These are phyloP conservation scores for Pelagomonas calceolata DNA, from an alignment of 108 stramenopile genomes.

Conservation along the genomic window DNA sequence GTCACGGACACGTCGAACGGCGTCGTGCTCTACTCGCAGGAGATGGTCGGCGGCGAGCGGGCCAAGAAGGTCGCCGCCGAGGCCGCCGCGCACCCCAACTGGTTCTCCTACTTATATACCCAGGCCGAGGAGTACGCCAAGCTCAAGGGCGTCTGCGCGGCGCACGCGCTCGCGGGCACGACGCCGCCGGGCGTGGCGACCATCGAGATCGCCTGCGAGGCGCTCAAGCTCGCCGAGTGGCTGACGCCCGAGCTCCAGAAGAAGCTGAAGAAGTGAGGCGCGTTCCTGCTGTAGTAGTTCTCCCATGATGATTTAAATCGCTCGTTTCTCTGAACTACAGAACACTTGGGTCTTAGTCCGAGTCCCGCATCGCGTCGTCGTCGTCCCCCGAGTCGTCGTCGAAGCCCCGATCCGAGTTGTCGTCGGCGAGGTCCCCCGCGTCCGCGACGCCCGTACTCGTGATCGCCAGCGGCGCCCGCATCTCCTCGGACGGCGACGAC, in stretches of 20 bases:
- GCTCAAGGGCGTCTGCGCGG: slow-evolving; percentile 75
- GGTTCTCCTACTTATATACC: slow-evolving; percentile 81
- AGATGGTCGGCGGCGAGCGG: slow-evolving; percentile 71
- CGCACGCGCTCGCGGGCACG: slow-evolving; percentile 51
- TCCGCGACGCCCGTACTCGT: too few species aligned
- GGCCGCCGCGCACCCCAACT: slow-evolving; percentile 61
- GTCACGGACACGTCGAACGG: neutral
- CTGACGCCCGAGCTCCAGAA: slow-evolving; percentile 32
- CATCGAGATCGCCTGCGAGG: slow-evolving; percentile 70
- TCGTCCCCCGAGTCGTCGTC: too few species aligned
- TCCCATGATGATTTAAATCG: too few species aligned
- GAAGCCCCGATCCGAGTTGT: too few species aligned
- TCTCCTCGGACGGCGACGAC: too few species aligned
- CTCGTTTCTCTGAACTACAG: too few species aligned
- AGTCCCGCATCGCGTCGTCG: too few species aligned
- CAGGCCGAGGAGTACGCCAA: slow-evolving; percentile 80
- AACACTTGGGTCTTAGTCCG: too few species aligned
- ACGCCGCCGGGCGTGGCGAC: slow-evolving; percentile 69
- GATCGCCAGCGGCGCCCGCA: too few species aligned
- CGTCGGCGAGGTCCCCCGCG: too few species aligned
- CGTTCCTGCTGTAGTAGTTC: too few species aligned
- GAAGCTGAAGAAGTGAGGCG: too few species aligned
- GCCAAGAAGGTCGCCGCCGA: slow-evolving; percentile 51
- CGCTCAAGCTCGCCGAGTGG: slow-evolving; percentile 76
- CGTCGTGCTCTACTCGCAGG: neutral